Evolutionary conservation across 164 flowering plant genomes (phyloP).

Genomic region (Piper longum): DNA sequence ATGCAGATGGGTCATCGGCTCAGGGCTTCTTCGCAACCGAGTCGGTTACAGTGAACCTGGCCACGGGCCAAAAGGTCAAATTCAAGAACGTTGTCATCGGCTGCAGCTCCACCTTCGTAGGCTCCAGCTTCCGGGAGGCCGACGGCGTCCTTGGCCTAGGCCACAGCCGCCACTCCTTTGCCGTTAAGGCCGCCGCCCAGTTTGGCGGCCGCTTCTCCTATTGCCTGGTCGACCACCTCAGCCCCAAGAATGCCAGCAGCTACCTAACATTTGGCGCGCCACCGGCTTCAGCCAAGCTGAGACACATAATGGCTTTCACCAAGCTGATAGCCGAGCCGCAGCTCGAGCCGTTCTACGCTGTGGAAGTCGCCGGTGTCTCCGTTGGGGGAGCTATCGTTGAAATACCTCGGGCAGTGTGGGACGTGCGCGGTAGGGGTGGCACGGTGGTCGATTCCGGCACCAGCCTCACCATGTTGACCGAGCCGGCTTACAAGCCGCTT

Average conservation of each 20-base stretch:
- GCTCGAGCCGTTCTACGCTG: slow-evolving; percentile 27
- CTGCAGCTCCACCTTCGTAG: slow-evolving; percentile 27
- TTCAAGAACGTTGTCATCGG: slow-evolving; percentile 35
- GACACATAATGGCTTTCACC: slow-evolving; percentile 19
- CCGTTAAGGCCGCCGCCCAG: slow-evolving; percentile 14
- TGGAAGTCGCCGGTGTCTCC: slow-evolving; percentile 41
- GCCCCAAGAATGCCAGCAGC: slow-evolving; percentile 32
- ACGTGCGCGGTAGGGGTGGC: slow-evolving; percentile 29
- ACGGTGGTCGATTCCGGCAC: slow-evolving; percentile 54
- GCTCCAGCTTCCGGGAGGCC: slow-evolving; percentile 20
- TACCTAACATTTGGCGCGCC: slow-evolving; percentile 26
- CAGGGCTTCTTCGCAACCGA: slow-evolving; percentile 55
- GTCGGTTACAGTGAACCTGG: slow-evolving; percentile 26
- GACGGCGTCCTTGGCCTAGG: slow-evolving; percentile 71
- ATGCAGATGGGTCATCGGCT: slow-evolving; percentile 36
- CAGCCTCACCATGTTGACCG: slow-evolving; percentile 33
- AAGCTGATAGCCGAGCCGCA: slow-evolving; percentile 18
- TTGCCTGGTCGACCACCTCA: slow-evolving; percentile 63
- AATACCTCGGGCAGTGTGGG: slow-evolving; percentile 38
- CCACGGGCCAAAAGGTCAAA: slow-evolving; percentile 21
- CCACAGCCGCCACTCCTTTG: slow-evolving; percentile 29
- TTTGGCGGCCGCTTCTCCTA: slow-evolving; percentile 56
- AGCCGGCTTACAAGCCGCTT: slow-evolving; percentile 41
- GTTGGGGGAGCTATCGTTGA: slow-evolving; percentile 21
- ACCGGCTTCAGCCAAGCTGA: neutral